Base-by-base conservation (phyloP, 768 basidiomycete genomes). In the Pisolithus marmoratus region DNA sequence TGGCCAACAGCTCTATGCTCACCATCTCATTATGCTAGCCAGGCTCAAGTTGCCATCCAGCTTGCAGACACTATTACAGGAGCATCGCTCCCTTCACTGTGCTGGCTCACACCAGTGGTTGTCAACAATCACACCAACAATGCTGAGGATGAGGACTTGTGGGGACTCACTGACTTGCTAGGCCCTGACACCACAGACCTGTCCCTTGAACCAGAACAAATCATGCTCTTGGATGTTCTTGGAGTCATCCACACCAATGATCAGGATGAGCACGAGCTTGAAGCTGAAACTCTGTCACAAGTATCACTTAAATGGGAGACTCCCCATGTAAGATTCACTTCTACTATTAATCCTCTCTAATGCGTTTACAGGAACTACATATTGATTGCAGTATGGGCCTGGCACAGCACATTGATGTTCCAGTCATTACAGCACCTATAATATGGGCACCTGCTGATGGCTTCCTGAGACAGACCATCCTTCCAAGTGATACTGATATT, bases 1-100 rank as follows among this genome's bases (percentile, higher is more conserved):
- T 68, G 63, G 68, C 20, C 54, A 1, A 69, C 51, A 24, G 46
- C 54, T 1, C 43, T 63, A 4, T 56, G 51, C 15, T 58, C 60
- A 4, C 2, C 11, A 0, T 29, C 22, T 36, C 48, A 14, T 20
- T 60, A 58, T 20, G 6, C 48, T 6, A 47, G 22, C 2, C 58
- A 64, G 20, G 49, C 55, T 3, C 20, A 34, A 3, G 58, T 53
- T 14, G 50, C 58, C 3, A 44, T 37, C 22, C 19, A 37, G 4
- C 9, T 55, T 8, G 54, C 58, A 12, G 15, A 19, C 2, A 1
- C 5, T 1, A 42, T 56, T 14, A 49, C 48, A 6, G 48, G 43
- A 19, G 46, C 38, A 14, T 31, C 48, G 2, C 17, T n/a, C 9
- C 15, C 8, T 17, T 22, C 4, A 27, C 24, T 50, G 4, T 3